A percentile compares a stretch with the other conserved stretches of the same genome.
Evolutionary conservation across 352 stramenopile species (phyloP).

Genomic region (Paralagenidium karlingii): DNA sequence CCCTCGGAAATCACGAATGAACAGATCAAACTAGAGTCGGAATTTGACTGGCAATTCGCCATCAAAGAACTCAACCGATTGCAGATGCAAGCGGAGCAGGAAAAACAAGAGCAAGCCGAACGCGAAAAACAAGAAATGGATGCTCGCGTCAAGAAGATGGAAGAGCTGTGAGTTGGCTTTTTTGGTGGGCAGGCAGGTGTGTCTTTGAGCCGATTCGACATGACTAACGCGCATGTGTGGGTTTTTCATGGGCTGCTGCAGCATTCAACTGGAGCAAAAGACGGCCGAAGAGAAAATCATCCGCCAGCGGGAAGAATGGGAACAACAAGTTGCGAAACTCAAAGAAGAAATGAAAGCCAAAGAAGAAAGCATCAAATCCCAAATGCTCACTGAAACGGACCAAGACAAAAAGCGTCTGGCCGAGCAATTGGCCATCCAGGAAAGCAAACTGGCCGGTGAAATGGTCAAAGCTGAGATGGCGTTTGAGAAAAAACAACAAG

Average conservation of each 20-base stretch:
- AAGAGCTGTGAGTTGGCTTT: slow-evolving; percentile 29
- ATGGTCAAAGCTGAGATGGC: slow-evolving; percentile 58
- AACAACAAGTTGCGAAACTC: slow-evolving; percentile 42
- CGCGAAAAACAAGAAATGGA: slow-evolving; percentile 76
- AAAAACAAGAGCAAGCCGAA: slow-evolving; percentile 39
- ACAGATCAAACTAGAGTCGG: slow-evolving; percentile 26
- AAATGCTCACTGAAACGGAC: slow-evolving; percentile 62
- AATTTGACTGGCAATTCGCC: slow-evolving; percentile 61
- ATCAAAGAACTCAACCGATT: slow-evolving; percentile 75
- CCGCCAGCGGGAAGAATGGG: slow-evolving; percentile 59
- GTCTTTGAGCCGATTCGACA: too few species aligned
- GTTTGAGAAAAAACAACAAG: slow-evolving; percentile 66
- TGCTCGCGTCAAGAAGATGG: slow-evolving; percentile 47
- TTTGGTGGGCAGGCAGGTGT: too few species aligned
- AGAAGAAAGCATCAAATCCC: slow-evolving; percentile 52
- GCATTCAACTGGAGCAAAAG: slow-evolving; percentile 42
- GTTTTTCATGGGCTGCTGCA: too few species aligned
- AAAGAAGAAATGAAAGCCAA: slow-evolving; percentile 68
- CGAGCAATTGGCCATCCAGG: slow-evolving; percentile 57
- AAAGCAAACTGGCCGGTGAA: slow-evolving; percentile 64
- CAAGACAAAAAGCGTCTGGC: slow-evolving; percentile 64
- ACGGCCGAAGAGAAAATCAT: slow-evolving; percentile 43
- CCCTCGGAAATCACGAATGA: slow-evolving; percentile 9
- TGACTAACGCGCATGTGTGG: too few species aligned
- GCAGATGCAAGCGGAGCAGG: slow-evolving; percentile 44